These are phyloP conservation scores for Hura crepitans DNA, from an alignment of 441 rosid genomes.

Conservation along the genomic window DNA sequence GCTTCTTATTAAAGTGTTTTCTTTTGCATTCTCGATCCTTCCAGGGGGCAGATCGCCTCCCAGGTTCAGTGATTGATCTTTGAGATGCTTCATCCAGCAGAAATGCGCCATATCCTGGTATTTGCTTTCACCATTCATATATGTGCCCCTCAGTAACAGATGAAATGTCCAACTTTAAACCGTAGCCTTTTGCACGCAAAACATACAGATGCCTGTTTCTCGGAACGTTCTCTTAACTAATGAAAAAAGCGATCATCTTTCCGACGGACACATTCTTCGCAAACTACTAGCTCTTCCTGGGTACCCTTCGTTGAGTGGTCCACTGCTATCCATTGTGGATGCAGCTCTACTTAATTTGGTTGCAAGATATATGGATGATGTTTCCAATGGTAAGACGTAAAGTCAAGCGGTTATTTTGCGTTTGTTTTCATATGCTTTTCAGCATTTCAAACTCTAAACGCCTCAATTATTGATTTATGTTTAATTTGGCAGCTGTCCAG, in stretches of 20 bases:
- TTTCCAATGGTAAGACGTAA: slow-evolving; percentile 51
- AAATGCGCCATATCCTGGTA: slow-evolving; percentile 50
- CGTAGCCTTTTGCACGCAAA: slow-evolving; percentile 26
- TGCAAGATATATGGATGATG: slow-evolving; percentile 59
- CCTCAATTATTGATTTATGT: slow-evolving; percentile 19
- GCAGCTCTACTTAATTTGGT: slow-evolving; percentile 61
- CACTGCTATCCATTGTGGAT: slow-evolving; percentile 53
- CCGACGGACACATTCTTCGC: slow-evolving; percentile 29
- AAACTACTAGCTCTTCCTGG: slow-evolving; percentile 37
- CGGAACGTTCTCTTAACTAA: slow-evolving; percentile 22
- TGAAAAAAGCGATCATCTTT: slow-evolving; percentile 22
- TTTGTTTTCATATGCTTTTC: neutral
- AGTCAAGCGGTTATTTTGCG: neutral
- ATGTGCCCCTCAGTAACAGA: slow-evolving; percentile 43
- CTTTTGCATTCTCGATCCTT: slow-evolving; percentile 71
- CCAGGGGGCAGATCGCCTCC: slow-evolving; percentile 61
- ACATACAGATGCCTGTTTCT: slow-evolving; percentile 30
- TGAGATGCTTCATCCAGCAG: slow-evolving; percentile 57
- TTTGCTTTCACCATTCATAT: slow-evolving; percentile 45
- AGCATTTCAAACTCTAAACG: slow-evolving; percentile 2
- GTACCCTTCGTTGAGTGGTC: slow-evolving; percentile 40
- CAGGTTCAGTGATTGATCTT: slow-evolving; percentile 67
- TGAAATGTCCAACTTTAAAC: slow-evolving; percentile 29
- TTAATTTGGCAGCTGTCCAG: slow-evolving; percentile 52
- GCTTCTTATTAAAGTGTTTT: slow-evolving; percentile 84